These are phyloP conservation scores for Rosa multiflora DNA, from an alignment of 306 rosid species.

Conservation along the genomic window DNA sequence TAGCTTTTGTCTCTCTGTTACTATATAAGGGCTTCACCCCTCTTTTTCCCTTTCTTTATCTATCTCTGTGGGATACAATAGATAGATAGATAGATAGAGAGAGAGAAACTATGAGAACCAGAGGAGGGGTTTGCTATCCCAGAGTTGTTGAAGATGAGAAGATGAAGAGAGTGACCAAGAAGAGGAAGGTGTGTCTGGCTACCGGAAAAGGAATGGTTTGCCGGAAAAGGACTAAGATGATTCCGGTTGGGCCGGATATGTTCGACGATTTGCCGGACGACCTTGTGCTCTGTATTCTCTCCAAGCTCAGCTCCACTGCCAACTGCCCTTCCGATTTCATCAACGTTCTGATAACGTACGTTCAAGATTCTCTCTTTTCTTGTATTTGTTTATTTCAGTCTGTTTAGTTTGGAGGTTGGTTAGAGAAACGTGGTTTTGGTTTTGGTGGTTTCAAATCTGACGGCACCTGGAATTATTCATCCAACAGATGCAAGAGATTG, in stretches of 20 bases:
- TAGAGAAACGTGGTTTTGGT: not conserved
- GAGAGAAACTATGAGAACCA: slow-evolving; percentile 51
- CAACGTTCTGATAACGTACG: slow-evolving; percentile 71
- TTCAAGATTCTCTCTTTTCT: not conserved
- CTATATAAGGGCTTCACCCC: slow-evolving; percentile 24
- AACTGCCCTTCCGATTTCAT: slow-evolving; percentile 62
- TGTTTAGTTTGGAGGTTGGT: not conserved
- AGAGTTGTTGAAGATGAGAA: slow-evolving; percentile 23
- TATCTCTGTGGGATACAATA: slow-evolving; percentile 21
- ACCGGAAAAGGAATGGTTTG: slow-evolving; percentile 13
- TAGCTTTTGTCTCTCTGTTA: not conserved
- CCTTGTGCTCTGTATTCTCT: slow-evolving; percentile 62
- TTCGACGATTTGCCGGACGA: slow-evolving; percentile 80
- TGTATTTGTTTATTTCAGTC: not conserved
- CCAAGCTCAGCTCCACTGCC: slow-evolving; percentile 60
- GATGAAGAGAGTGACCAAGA: slow-evolving; percentile 26
- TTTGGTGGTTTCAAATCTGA: slow-evolving; percentile 11
- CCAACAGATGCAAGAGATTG: slow-evolving; percentile 73
- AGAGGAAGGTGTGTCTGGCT: slow-evolving; percentile 33
- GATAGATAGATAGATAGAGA: not conserved
- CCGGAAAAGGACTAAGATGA: slow-evolving; percentile 43
- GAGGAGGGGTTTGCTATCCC: slow-evolving; percentile 56
- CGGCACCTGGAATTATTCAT: not conserved
- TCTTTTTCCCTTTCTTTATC: slow-evolving; percentile 9
- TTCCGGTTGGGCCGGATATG: slow-evolving; percentile 25